These are phyloP conservation scores for Ustilago sp. DNA, from an alignment of 1,284 basidiomycete genomes.

Conservation along the genomic window DNA sequence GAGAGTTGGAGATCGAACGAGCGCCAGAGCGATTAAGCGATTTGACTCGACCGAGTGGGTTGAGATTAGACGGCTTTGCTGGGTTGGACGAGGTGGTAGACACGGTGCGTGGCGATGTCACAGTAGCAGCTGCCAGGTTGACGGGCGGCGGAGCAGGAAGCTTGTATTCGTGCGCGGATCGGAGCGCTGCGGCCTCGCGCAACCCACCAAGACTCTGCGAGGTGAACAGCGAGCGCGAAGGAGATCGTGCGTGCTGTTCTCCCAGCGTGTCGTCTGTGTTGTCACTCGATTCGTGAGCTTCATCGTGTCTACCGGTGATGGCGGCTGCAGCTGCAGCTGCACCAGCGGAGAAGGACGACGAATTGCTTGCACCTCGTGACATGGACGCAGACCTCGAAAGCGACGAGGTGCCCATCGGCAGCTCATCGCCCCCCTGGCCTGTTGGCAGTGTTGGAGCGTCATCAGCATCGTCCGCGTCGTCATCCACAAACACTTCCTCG, in stretches of 20 bases:
- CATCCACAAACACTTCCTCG: conserved; percentile 73
- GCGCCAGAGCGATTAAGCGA: conserved; percentile 37
- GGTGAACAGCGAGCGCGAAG: conserved; percentile 33
- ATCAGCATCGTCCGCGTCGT: conserved; percentile 34
- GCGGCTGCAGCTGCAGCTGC: conserved; percentile 37
- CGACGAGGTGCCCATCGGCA: background rate
- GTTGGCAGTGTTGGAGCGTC: conserved; percentile 4
- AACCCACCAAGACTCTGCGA: conserved; percentile 39
- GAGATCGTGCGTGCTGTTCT: conserved; percentile 24
- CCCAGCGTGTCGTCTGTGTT: conserved; percentile 2
- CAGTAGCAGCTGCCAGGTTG: conserved; percentile 36
- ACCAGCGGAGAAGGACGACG: conserved; percentile 39
- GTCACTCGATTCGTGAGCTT: conserved; percentile 1
- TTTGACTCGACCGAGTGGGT: conserved; percentile 47
- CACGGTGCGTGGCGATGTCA: conserved; percentile 32
- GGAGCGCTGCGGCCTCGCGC: conserved; percentile 38
- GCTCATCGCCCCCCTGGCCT: conserved; percentile 5
- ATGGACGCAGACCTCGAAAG: conserved; percentile 27
- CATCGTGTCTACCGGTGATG: conserved; percentile 29
- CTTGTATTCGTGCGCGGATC: conserved; percentile 49
- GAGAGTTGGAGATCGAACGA: conserved; percentile 78
- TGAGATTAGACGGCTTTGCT: conserved; percentile 42
- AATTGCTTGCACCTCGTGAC: conserved; percentile 35
- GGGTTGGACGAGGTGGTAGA: conserved; percentile 34
- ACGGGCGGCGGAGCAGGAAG: conserved; percentile 53